A percentile compares a stretch with the other conserved stretches of the same genome.
Conservation (phyloP, 1,139 yeast genomes). For the Suhomyces ambrosiae region DNA sequence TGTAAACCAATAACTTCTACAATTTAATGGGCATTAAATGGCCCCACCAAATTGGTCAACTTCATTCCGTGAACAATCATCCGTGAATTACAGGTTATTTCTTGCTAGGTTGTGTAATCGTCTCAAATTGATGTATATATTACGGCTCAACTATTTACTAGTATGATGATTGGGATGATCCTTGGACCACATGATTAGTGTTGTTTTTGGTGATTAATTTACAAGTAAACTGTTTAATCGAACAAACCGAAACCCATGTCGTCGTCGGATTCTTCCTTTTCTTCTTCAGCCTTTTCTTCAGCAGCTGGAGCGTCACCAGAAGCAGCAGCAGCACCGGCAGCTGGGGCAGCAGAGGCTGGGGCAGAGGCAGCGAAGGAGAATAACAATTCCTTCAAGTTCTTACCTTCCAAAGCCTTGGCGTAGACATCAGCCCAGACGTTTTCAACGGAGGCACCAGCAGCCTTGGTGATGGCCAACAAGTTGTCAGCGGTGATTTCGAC, state of each 20-base stretch:
- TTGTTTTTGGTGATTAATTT: slow-evolving; percentile 1
- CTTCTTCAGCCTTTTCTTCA: slow-evolving; percentile 56
- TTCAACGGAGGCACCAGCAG: slow-evolving; percentile 52
- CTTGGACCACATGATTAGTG: not conserved
- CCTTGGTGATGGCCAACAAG: slow-evolving; percentile 62
- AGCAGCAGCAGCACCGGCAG: slow-evolving; percentile 58
- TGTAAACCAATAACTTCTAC: no score
- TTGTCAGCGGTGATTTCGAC: slow-evolving; percentile 77
- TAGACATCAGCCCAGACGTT: slow-evolving; percentile 79
- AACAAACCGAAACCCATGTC: slow-evolving; percentile 88
- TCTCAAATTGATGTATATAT: not conserved
- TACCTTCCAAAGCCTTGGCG: slow-evolving; percentile 79
- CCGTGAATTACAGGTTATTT: no score
- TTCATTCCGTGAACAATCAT: no score
- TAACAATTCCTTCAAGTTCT: slow-evolving; percentile 75
- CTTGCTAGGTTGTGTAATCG: no score
- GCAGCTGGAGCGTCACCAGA: slow-evolving; percentile 60
- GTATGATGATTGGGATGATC: not conserved
- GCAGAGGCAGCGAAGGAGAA: slow-evolving; percentile 72
- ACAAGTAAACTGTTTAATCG: slow-evolving; percentile 49
- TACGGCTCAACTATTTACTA: not conserved
- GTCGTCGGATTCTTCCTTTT: slow-evolving; percentile 64
- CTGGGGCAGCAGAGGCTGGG: slow-evolving; percentile 66
- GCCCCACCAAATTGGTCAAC: no score
- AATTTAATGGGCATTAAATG: no score